Evolutionary conservation across 2,329 filamentous ascomycete species (phyloP).

Genomic region (Colletotrichum aenigma): DNA sequence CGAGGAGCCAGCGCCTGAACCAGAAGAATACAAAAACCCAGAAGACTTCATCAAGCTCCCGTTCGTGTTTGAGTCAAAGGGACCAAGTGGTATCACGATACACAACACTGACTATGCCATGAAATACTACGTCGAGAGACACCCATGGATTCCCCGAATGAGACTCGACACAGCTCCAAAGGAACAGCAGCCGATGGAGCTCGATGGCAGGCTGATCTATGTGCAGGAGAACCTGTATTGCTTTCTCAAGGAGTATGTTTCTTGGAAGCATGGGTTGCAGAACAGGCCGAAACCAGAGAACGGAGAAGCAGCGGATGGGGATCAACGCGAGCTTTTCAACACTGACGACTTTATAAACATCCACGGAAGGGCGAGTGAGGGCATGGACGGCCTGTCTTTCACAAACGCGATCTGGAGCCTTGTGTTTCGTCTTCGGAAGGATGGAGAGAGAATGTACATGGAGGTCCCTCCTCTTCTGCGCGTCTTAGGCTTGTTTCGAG

Average conservation of each 20-base stretch:
- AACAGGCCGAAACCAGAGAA: accelerated
- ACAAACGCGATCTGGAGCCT: background rate
- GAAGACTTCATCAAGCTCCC: background rate
- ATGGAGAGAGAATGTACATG: background rate
- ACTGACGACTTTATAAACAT: background rate
- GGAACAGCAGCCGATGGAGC: background rate
- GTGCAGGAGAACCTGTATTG: background rate
- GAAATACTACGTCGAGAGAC: background rate
- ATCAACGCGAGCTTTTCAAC: background rate
- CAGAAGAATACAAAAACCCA: background rate
- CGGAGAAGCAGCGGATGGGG: accelerated
- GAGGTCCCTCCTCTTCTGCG: background rate
- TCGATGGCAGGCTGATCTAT: background rate
- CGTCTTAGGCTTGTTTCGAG: background rate
- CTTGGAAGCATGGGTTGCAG: background rate
- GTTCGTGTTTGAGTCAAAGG: background rate
- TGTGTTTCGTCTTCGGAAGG: background rate
- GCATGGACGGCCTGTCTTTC: background rate
- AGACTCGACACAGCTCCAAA: background rate
- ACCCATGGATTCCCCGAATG: background rate
- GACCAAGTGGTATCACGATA: background rate
- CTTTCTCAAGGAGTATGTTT: background rate
- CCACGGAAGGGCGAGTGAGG: background rate
- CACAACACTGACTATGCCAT: background rate
- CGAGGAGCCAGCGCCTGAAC: background rate